A percentile compares a stretch with the other conserved stretches of the same genome.
These are phyloP conservation scores for Yarrowia sp. DNA, from an alignment of 805 yeast genomes.

Conservation along the genomic window DNA sequence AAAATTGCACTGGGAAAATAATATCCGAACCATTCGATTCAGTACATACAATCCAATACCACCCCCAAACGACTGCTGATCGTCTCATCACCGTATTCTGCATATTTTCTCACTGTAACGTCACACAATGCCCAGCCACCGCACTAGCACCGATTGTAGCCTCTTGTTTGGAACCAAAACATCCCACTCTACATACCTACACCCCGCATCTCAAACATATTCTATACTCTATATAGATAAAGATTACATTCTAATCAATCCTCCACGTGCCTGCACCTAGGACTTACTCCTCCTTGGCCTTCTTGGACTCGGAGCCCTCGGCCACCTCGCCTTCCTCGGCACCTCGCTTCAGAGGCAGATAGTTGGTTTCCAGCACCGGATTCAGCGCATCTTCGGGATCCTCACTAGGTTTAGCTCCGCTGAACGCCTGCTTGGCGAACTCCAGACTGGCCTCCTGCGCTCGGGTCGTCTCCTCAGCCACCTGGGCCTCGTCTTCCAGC, in stretches of 20 bases:
- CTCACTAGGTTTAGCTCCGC: not conserved
- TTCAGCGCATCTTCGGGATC: constrained; percentile 3
- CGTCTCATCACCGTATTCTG: not conserved
- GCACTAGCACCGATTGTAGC: no score
- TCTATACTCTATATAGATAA: constrained; percentile 1
- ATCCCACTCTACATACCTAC: no score
- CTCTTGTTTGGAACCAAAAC: no score
- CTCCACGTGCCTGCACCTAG: not conserved
- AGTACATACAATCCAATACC: no score
- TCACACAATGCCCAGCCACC: not conserved
- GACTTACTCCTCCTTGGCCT: not conserved
- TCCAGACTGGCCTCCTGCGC: constrained; percentile 8
- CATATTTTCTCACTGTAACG: not conserved
- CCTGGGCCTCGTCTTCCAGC: not conserved
- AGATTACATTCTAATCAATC: not conserved
- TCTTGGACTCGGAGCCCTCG: not conserved
- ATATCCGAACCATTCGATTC: no score
- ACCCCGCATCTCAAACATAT: no score
- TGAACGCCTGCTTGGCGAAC: constrained; percentile 7
- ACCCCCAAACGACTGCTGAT: no score
- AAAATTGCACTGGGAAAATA: not conserved
- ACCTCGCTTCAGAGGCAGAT: not conserved
- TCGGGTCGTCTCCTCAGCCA: not conserved
- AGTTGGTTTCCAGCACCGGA: constrained; percentile 1
- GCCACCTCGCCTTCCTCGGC: not conserved